Conservation (phyloP, 2,329 filamentous ascomycete species). For the Cercospora berteroae region DNA sequence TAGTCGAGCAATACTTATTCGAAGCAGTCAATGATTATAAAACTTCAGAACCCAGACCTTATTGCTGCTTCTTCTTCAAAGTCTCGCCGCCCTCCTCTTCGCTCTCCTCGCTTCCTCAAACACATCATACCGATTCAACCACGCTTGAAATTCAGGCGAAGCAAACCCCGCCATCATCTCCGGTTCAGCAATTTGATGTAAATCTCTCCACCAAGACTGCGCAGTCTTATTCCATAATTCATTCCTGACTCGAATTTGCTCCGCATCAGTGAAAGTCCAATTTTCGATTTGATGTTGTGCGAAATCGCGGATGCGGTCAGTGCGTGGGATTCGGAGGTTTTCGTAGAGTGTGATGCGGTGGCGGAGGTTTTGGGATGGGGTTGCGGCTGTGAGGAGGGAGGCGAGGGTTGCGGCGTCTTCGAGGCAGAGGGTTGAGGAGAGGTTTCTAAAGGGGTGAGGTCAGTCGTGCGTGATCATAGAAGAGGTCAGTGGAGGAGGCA, state of each 20-base stretch:
- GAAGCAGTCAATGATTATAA: background rate
- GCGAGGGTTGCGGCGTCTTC: conserved; percentile 16
- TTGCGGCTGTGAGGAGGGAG: conserved; percentile 1
- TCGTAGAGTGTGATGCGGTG: conserved; percentile 6
- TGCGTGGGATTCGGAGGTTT: conserved; percentile 10
- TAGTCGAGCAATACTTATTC: background rate
- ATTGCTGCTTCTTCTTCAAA: background rate
- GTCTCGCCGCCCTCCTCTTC: background rate
- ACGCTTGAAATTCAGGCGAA: conserved; percentile 3
- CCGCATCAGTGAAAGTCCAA: conserved; percentile 7
- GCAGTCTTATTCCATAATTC: conserved; percentile 7
- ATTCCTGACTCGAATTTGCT: conserved; percentile 3
- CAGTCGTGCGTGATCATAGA: too few species aligned
- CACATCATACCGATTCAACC: conserved; percentile 14
- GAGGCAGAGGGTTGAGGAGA: conserved; percentile 12
- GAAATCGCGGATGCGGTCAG: conserved; percentile 5
- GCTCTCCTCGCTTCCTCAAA: conserved; percentile 11
- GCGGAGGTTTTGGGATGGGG: background rate
- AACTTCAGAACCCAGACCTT: too few species aligned
- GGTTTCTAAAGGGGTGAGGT: background rate
- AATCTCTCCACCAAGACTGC: conserved; percentile 1
- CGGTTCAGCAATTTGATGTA: background rate
- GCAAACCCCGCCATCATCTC: conserved; percentile 7
- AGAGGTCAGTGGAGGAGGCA: too few species aligned
- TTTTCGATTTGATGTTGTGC: conserved; percentile 1